phyloP scores from a whole-genome alignment of 2,329 filamentous ascomycete genomes.

The Colletotrichum camelliae region DNA sequence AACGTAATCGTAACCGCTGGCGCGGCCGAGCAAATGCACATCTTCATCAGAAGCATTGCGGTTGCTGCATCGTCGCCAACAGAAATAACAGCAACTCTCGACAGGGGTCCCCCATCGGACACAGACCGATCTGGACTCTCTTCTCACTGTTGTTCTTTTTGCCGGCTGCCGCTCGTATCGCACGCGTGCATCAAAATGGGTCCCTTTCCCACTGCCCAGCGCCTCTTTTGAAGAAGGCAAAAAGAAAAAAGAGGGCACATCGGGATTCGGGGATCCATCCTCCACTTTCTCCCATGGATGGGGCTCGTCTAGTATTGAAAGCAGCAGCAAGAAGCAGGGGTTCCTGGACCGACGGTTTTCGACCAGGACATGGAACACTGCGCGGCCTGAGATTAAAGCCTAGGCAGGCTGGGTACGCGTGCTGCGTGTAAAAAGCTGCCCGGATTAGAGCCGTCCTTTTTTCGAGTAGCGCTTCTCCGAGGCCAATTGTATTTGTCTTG shows the following conservation, averaged over 20 bases:
- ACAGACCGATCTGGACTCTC: constrained; percentile 21
- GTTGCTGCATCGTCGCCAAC: constrained; percentile 12
- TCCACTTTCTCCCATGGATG: constrained; percentile 7
- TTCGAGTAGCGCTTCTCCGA: not conserved
- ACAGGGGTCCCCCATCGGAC: constrained; percentile 6
- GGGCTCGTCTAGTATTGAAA: not conserved
- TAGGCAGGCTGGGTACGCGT: not conserved
- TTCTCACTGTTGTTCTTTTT: not conserved
- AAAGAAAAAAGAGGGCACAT: not conserved
- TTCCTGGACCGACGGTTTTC: not conserved
- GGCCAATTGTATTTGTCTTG: not conserved
- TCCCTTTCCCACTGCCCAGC: not conserved
- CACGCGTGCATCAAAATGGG: not conserved
- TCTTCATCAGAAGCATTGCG: not conserved
- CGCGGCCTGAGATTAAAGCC: not conserved
- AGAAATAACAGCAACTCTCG: not conserved
- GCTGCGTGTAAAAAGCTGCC: not conserved
- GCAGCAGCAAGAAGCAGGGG: not conserved
- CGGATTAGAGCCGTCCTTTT: not conserved
- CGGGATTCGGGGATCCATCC: constrained; percentile 15
- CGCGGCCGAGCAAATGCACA: not conserved
- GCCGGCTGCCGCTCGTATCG: constrained; percentile 20
- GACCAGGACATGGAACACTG: constrained; percentile 6
- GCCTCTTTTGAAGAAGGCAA: not conserved
- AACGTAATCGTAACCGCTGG: constrained; percentile 3